Evolutionary conservation across 768 basidiomycete genomes (phyloP), one percentile per base, ranked within the genome.

Genomic region (Russula compacta): DNA sequence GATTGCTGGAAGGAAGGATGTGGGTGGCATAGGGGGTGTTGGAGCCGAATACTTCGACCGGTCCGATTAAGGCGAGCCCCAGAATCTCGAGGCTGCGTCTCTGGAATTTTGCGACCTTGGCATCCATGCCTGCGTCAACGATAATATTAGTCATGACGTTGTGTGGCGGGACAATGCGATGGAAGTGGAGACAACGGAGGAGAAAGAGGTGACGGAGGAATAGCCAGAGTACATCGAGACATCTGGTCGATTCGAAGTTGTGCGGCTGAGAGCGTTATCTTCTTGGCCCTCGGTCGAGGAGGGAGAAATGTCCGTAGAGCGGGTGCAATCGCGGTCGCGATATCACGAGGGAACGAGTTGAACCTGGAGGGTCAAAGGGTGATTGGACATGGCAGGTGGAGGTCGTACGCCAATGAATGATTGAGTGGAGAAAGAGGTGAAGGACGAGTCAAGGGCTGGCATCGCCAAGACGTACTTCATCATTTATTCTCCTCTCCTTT

Each of bases 331-430:
- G 17, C 72, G 73, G 17, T 76, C 75, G 63, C 75, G 82, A 56
- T 74, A 74, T 65, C 74, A 79, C 43, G 85, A 86, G 6, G 90
- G 89, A 1, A 95, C 87, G 46, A 97, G 85, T 71, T 97, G 94
- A 11, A 97, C 85, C 68, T 97, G 94, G 0, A 95, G 78, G 70
- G 94, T 94, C 47, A 95, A 77, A 0, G 92, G 88, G 65, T 95
- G 91, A 64, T 88, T 89, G n/a, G 82, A 78, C 67, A 85, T 84
- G 6, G 89, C 83, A 1, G 92, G 91, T 2, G 92, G 92, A 5
- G 94, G 94, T 53, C 90, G 84, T 58, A 95, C 94, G 69, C 95
- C 84, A 59, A 95, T 89, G 75, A 94, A 92, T 0, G 88, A 89
- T 92, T 95, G 69, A 6, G 53, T 11, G 40, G 39, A 56, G 59